Evolutionary conservation across 495 filamentous ascomycete genomes (phyloP).

Genomic region (Oleoguttula mirabilis): DNA sequence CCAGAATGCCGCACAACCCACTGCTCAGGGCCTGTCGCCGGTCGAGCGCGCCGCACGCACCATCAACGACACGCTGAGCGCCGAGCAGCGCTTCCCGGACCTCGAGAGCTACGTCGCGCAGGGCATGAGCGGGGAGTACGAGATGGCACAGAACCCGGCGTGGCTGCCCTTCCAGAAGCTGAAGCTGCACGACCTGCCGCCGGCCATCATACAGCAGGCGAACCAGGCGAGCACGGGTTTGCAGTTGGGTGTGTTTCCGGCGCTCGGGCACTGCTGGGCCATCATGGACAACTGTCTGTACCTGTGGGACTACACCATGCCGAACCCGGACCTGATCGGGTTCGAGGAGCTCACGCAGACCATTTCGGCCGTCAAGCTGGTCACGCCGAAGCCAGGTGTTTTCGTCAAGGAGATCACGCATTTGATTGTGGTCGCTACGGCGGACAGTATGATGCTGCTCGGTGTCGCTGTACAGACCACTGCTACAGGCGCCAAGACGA

Average conservation of each 20-base stretch:
- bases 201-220: slow-evolving; percentile 77
- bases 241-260: slow-evolving; percentile 83
- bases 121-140: slow-evolving; percentile 84
- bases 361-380: slow-evolving; percentile 74
- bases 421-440: slow-evolving; percentile 79
- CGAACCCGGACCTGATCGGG: slow-evolving; percentile 77
- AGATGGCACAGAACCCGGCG: slow-evolving; percentile 45
- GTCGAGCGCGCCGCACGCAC: slow-evolving; percentile 68
- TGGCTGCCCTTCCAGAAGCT: slow-evolving; percentile 85
- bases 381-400: slow-evolving; percentile 63
- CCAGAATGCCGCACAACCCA: slow-evolving; percentile 7
- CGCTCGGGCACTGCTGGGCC: slow-evolving; percentile 89
- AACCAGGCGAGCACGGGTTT: slow-evolving; percentile 73
- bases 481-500: slow-evolving; percentile 51
- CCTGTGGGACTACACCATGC: slow-evolving; percentile 90
- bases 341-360: slow-evolving; percentile 78
- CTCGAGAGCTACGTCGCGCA: slow-evolving; percentile 83
- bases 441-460: slow-evolving; percentile 66
- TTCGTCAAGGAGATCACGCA: slow-evolving; percentile 77
- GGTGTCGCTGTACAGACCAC: slow-evolving; percentile 55
- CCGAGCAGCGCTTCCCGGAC: slow-evolving; percentile 74
- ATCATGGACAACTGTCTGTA: slow-evolving; percentile 92
- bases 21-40: slow-evolving; percentile 38
- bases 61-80: slow-evolving; percentile 64
- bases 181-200: slow-evolving; percentile 72